Conservation (phyloP, 495 filamentous ascomycete genomes). For the Cetradonia linearis region DNA sequence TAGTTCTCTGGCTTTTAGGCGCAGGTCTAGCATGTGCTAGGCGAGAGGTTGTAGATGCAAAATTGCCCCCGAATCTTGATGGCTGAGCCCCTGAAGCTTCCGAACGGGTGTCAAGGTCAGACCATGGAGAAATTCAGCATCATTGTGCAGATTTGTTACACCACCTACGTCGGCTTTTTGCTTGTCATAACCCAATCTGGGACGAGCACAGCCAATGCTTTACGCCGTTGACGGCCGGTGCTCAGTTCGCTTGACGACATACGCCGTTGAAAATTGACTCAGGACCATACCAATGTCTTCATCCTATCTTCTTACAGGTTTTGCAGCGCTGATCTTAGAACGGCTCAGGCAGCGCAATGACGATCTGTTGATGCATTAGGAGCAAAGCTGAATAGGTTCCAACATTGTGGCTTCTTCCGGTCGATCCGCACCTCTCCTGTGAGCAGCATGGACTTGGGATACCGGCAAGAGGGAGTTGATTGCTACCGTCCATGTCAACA, state of each 20-base stretch:
- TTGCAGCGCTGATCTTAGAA: background rate
- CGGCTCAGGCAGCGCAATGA: constrained; percentile 1
- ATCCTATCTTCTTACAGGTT: background rate
- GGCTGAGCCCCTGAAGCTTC: background rate
- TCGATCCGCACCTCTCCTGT: constrained; percentile 4
- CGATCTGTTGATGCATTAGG: background rate
- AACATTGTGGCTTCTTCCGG: background rate
- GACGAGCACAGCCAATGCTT: background rate
- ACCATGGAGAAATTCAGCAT: background rate
- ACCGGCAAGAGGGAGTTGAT: background rate
- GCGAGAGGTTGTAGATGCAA: background rate
- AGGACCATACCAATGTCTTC: too few species aligned
- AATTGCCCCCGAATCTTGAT: background rate
- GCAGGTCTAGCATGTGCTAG: constrained; percentile 1
- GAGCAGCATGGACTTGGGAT: background rate
- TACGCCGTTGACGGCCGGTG: background rate
- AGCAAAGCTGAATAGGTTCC: background rate
- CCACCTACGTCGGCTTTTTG: constrained; percentile 5
- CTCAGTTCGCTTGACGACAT: background rate
- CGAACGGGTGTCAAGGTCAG: background rate
- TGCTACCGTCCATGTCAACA: background rate
- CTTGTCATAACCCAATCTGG: background rate
- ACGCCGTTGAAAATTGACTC: background rate
- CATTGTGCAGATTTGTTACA: background rate
- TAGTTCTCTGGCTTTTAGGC: background rate